Evolutionary conservation across 1,284 basidiomycete species (phyloP), one percentile per base, ranked within the genome.

Genomic region (Wallemia hederae): DNA sequence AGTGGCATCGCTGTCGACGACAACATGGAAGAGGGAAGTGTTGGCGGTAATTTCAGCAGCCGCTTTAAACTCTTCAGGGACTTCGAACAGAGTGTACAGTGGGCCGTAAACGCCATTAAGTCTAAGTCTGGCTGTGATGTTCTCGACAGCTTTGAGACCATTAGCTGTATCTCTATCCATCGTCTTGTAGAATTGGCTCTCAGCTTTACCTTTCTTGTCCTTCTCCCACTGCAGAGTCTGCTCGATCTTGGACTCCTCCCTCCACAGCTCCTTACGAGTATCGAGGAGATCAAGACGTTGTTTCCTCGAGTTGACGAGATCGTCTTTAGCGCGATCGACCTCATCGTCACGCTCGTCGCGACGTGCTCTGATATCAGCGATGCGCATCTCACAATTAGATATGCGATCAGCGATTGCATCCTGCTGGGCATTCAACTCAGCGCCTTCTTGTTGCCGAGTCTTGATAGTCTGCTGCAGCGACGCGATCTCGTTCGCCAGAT

Each of bases 81-180:
- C 82, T 63, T 89, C 83, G 68, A 97, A 96, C 0, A 98, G 79
- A 62, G 85, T 81, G 69, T 97, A 98, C 14, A 99, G 72, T 1
- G 94, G 90, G 0, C 94, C 94, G 66, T 91, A 85, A 14, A 97
- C 90, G 1, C 76, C 77, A 17, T 79, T 74, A 1, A 97, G 72
- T 14, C 77, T 76, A 61, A 85, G 75, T 15, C 82, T 75, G 63
- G 82, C 78, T 0, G 82, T 80, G 62, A 97, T 90, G 58, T 76
- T 77, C 63, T 86, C 82, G 0, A 97, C 83, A 2, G 89, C 81
- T 27, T 82, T 78, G 15, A 97, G 75, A 57, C 90, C 92, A 63
- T 78, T 78, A 1, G 84, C 86, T 0, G 90, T 96, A 66, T 96
- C 88, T 74, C 87, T 86, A 70, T 96, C 90, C 87, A 97, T 94